These are phyloP conservation scores for Apiotrichum veenhuisii DNA, from an alignment of 1,284 basidiomycete species.

Conservation along the genomic window DNA sequence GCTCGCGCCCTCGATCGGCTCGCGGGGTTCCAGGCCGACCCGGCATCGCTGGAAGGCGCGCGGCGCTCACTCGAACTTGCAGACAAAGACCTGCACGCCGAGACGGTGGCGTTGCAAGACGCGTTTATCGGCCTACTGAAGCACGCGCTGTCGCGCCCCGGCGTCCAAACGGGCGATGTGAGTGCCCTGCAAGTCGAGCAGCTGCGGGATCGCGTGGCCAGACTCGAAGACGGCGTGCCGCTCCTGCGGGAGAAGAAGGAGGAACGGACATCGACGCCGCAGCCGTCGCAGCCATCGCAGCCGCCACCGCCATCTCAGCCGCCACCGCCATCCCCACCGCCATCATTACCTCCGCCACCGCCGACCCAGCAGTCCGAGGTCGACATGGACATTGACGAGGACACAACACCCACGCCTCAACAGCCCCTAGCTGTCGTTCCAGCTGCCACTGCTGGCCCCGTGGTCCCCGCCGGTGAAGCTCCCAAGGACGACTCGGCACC, in stretches of 20 bases:
- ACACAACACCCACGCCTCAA: not conserved
- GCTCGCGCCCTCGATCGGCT: slow-evolving; percentile 2
- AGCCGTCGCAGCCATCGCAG: not conserved
- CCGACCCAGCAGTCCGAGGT: not conserved
- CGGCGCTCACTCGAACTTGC: not conserved
- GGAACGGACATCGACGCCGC: not conserved
- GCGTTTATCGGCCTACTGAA: slow-evolving; percentile 5
- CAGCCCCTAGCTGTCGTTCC: no score
- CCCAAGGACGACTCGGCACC: not conserved
- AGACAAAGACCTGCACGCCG: not conserved
- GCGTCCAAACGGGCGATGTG: not conserved
- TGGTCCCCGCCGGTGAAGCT: not conserved
- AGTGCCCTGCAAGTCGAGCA: not conserved
- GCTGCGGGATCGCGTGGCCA: not conserved
- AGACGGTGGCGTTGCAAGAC: slow-evolving; percentile 1
- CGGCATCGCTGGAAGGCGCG: not conserved
- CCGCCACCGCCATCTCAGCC: not conserved
- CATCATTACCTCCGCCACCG: not conserved
- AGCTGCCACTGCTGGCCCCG: not conserved
- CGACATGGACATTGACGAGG: slow-evolving; percentile 7
- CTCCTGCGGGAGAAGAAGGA: not conserved
- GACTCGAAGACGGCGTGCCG: not conserved
- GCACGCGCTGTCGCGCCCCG: not conserved
- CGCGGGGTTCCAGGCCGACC: not conserved
- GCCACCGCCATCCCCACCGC: not conserved